A percentile compares a stretch with the other conserved stretches of the same genome.
These are phyloP conservation scores for Tothia fuscella DNA, from an alignment of 2,329 filamentous ascomycete genomes.

Conservation along the genomic window DNA sequence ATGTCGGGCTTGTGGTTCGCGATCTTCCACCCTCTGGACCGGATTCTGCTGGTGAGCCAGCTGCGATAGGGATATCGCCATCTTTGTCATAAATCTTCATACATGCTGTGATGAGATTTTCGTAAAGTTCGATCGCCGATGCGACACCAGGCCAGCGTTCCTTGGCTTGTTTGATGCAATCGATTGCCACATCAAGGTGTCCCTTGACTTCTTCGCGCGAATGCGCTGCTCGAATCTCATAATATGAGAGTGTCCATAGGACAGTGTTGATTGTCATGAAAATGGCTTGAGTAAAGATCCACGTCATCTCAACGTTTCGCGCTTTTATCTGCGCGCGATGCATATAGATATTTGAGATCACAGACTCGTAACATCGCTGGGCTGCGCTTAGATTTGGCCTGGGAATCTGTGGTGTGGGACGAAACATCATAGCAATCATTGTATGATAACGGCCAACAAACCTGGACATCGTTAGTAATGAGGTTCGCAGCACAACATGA, in stretches of 20 bases:
- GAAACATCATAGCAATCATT: conserved; percentile 77
- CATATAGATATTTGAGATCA: conserved; percentile 68
- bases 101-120: conserved; percentile 74
- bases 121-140: conserved; percentile 73
- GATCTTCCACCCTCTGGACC: conserved; percentile 29
- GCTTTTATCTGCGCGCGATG: conserved; percentile 69
- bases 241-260: conserved; percentile 82
- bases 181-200: conserved; percentile 61
- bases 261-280: conserved; percentile 89
- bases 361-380: conserved; percentile 69
- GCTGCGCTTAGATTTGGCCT: conserved; percentile 73
- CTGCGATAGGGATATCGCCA: conserved; percentile 37
- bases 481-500: conserved; percentile 11
- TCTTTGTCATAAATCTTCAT: conserved; percentile 71
- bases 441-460: conserved; percentile 64
- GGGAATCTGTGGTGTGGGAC: conserved; percentile 85
- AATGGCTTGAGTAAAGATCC: conserved; percentile 80
- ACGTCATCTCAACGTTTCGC: conserved; percentile 72
- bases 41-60: conserved; percentile 33
- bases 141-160: conserved; percentile 86
- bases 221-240: conserved; percentile 65
- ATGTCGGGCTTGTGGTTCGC: conserved; percentile 32
- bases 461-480: conserved; percentile 26
- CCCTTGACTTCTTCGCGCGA: conserved; percentile 62
- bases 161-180: conserved; percentile 67